These are phyloP conservation scores for Huiozyma sinensis DNA, from an alignment of 805 yeast species.

Conservation along the genomic window DNA sequence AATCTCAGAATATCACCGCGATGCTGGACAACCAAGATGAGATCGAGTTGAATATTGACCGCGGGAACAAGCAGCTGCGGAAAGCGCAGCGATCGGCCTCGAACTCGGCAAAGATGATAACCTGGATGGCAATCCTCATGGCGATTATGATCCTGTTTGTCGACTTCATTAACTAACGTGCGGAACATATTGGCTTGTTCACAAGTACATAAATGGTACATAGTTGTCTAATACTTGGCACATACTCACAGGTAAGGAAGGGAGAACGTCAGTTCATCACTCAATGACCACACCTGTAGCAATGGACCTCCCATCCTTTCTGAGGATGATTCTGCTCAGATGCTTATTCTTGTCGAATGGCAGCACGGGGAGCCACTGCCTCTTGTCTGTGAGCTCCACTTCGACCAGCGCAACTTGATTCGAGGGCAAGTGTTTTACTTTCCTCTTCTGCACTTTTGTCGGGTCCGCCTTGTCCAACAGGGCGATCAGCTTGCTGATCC, in stretches of 20 bases:
- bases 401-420: conserved; percentile 95
- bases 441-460: conserved; percentile 85
- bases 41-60: conserved; percentile 49
- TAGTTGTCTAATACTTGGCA: neutral
- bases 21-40: conserved; percentile 59
- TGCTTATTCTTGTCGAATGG: conserved; percentile 80
- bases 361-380: conserved; percentile 83
- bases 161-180: conserved; percentile 35
- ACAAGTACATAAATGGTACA: neutral
- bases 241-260: neutral
- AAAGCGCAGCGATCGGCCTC: conserved; percentile 62
- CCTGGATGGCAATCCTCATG: conserved; percentile 42
- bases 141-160: conserved; percentile 46
- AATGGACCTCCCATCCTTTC: conserved; percentile 96
- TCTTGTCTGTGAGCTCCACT: conserved; percentile 92
- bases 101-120: conserved; percentile 45
- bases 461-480: conserved; percentile 65
- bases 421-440: conserved; percentile 87
- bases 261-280: conserved; percentile 14
- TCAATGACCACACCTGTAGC: conserved; percentile 94
- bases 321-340: conserved; percentile 88
- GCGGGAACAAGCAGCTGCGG: conserved; percentile 61
- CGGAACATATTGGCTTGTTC: neutral
- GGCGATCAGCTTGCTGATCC: conserved; percentile 39
- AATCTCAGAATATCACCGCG: conserved; percentile 55